Evolutionary conservation across 441 rosid genomes (phyloP), one percentile per base, ranked within the genome.

Genomic region (Populus hybrid): DNA sequence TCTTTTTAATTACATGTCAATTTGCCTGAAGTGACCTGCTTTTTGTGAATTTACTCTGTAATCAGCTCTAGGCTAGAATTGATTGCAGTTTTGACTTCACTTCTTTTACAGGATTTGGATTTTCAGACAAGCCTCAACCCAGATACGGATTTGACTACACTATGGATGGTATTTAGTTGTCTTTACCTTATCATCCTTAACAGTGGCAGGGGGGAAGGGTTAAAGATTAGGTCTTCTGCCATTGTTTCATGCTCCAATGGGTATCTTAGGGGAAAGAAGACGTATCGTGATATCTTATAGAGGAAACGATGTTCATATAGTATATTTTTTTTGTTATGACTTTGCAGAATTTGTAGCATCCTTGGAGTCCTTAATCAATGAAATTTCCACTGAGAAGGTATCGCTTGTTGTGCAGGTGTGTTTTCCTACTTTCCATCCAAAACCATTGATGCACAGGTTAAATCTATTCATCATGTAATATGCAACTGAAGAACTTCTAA

Each of bases 61-160:
- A 12, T 46, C 11, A 11, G 54, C 18, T 14, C 12, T 46, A 46
- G 54, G 54, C 5, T 46, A 46, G 54, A 46, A 46, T 46, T n/a
- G 10, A 54, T 54, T 54, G 16, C 20, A 18, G 12, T 54, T 34
- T 34, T 34, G 35, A 34, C 35, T 34, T 10, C 26, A n/a, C 72
- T 73, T 68, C 70, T 30, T 63, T 64, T 21, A 42, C 86, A 95
- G 99, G 99, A 74, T 95, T 93, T 81, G 98, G 96, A 36, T 95
- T 95, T 87, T 95, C 98, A 12, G 97, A 95, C 81, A 95, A 92
- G 84, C 99, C 98, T 79, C 99, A 95, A 83, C 90, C 97, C 7
- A 88, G 88, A 85, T 91, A 95, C 82, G 97, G 98, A 78, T 95
- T 95, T 81, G 89, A 92, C 88, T 92, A 95, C 83, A 89, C 93